Percentiles rank a stretch among this genome's conserved stretches.
Conservation (phyloP, 805 yeast genomes). For the Saccharomycopsis capsularis region DNA sequence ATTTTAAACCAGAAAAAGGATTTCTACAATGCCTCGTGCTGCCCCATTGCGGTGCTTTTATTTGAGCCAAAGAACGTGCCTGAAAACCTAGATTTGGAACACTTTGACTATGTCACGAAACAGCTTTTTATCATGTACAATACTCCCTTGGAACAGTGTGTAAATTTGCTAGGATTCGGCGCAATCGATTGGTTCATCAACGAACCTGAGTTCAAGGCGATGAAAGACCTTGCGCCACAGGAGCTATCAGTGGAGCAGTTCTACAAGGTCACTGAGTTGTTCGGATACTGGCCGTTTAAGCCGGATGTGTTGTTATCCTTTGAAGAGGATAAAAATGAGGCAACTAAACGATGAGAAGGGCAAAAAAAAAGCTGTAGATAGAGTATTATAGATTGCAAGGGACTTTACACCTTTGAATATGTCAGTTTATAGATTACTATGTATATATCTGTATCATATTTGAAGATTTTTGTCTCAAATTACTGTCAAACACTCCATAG, state of each 20-base stretch:
- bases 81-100: slow-evolving; percentile 41
- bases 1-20: slow-evolving; percentile 20
- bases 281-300: slow-evolving; percentile 79
- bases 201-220: slow-evolving; percentile 29
- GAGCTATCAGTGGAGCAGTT: slow-evolving; percentile 53
- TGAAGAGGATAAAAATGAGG: slow-evolving; percentile 28
- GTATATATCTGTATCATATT: too few relatives aligned
- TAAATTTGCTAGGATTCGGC: slow-evolving; percentile 72
- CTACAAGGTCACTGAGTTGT: slow-evolving; percentile 41
- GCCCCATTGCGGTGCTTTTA: slow-evolving; percentile 50
- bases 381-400: too few relatives aligned
- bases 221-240: slow-evolving; percentile 40
- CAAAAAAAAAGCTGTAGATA: too few relatives aligned
- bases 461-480: too few relatives aligned
- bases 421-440: too few relatives aligned
- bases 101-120: slow-evolving; percentile 62
- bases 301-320: slow-evolving; percentile 47
- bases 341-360: not conserved
- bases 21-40: slow-evolving; percentile 17
- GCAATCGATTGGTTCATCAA: slow-evolving; percentile 46
- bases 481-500: too few relatives aligned
- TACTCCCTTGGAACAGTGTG: slow-evolving; percentile 38
- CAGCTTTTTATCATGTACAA: slow-evolving; percentile 45
- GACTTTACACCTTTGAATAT: too few relatives aligned
- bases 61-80: slow-evolving; percentile 36